Percentiles rank a stretch among this genome's conserved stretches.
Conservation (phyloP, 306 rosid genomes). For the Begonia masoniana region DNA sequence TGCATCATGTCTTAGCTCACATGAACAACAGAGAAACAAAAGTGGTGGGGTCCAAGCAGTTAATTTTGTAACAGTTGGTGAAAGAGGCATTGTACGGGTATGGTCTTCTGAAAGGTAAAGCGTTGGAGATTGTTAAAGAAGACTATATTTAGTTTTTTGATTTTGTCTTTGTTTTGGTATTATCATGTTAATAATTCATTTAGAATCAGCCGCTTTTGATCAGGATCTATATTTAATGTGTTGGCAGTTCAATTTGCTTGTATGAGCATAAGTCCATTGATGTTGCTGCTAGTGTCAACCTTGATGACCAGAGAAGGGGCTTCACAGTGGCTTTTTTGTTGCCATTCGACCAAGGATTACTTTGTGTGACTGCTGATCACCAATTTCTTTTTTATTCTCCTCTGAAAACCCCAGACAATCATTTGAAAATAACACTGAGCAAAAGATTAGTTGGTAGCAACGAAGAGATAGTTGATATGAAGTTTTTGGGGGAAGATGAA, state of each 20-base stretch:
- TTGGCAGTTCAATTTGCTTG: slow-evolving; percentile 79
- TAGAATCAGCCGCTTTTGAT: not conserved
- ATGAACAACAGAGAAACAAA: slow-evolving; percentile 20
- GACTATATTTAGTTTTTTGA: not conserved
- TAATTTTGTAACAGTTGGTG: slow-evolving; percentile 78
- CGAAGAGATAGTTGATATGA: slow-evolving; percentile 91
- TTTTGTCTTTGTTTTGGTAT: not conserved
- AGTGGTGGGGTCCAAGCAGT: slow-evolving; percentile 27
- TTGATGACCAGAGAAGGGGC: slow-evolving; percentile 68
- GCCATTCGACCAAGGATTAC: slow-evolving; percentile 60
- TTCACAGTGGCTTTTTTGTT: slow-evolving; percentile 64
- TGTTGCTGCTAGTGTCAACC: slow-evolving; percentile 38
- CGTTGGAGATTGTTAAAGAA: too few relatives aligned
- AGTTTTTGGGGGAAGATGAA: slow-evolving; percentile 81
- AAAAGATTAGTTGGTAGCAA: slow-evolving; percentile 87
- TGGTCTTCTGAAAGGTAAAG: slow-evolving; percentile 91
- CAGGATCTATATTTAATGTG: slow-evolving; percentile 11
- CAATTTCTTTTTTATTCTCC: slow-evolving; percentile 75
- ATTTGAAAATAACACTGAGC: slow-evolving; percentile 32
- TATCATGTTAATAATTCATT: not conserved
- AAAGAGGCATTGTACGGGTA: slow-evolving; percentile 67
- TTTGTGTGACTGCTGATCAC: slow-evolving; percentile 94
- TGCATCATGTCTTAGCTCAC: slow-evolving; percentile 35
- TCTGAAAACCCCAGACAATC: slow-evolving; percentile 28
- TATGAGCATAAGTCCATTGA: slow-evolving; percentile 81